A percentile compares a stretch with the other conserved stretches of the same genome.
Conservation (phyloP, 495 filamentous ascomycete species). For the Tuber microsphaerosporum region DNA sequence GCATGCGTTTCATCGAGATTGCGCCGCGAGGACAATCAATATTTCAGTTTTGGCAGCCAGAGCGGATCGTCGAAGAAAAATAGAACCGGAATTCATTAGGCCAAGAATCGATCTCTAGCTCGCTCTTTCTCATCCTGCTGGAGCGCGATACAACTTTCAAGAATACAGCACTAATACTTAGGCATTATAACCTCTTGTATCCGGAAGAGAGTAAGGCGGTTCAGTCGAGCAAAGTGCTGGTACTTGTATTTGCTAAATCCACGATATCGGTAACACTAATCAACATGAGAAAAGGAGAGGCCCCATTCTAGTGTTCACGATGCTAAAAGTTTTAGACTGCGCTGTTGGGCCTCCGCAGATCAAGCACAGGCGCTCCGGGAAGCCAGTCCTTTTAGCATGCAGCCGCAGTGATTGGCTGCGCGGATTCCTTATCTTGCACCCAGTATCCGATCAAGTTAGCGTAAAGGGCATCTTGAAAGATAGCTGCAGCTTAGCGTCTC, state of each 20-base stretch:
- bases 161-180: background rate
- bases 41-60: background rate
- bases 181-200: background rate
- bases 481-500: conserved; percentile 27
- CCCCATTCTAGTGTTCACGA: background rate
- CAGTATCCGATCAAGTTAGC: conserved; percentile 23
- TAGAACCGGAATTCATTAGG: background rate
- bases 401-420: conserved; percentile 19
- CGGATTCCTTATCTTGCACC: conserved; percentile 33
- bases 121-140: background rate
- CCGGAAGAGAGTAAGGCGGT: background rate
- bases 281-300: background rate
- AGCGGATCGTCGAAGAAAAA: background rate
- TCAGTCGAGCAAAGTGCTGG: background rate
- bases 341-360: background rate
- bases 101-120: background rate
- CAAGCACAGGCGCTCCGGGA: background rate
- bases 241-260: background rate
- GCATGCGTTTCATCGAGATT: background rate
- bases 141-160: background rate
- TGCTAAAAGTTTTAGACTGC: background rate
- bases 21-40: background rate
- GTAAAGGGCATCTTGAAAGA: conserved; percentile 31
- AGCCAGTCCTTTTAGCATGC: background rate
- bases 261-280: background rate